These are phyloP conservation scores for Candida succiphila DNA, from an alignment of 805 yeast species.

Conservation along the genomic window DNA sequence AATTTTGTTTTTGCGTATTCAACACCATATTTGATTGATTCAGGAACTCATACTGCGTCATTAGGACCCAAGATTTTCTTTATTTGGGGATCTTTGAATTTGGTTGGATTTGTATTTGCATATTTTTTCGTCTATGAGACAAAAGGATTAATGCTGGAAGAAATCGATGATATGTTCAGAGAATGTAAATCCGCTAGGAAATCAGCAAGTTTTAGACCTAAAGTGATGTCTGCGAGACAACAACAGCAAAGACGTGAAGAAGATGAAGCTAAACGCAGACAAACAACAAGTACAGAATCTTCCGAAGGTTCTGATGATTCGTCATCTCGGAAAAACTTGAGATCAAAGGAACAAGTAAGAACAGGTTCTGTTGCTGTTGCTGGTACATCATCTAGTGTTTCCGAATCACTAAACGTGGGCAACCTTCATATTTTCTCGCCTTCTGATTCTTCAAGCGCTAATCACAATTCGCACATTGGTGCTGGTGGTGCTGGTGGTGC, in stretches of 20 bases:
- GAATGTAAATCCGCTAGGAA: slow-evolving; percentile 45
- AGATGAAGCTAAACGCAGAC: background rate
- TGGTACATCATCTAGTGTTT: too few species aligned
- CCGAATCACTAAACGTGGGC: too few species aligned
- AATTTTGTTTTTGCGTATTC: slow-evolving; percentile 67
- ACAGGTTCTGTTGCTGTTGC: too few species aligned
- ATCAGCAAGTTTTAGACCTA: slow-evolving; percentile 34
- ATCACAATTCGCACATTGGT: too few species aligned
- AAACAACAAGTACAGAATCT: too few species aligned
- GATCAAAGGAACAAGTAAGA: too few species aligned
- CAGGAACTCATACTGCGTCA: slow-evolving; percentile 57
- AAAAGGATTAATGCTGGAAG: slow-evolving; percentile 70
- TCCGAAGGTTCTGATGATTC: too few species aligned
- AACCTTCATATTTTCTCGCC: too few species aligned
- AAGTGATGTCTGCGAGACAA: slow-evolving; percentile 1
- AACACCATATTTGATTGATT: slow-evolving; percentile 67
- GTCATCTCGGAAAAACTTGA: too few species aligned
- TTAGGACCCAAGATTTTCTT: slow-evolving; percentile 67
- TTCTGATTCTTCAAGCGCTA: too few species aligned
- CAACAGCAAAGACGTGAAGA: background rate
- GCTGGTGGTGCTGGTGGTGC: too few species aligned
- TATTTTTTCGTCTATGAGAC: slow-evolving; percentile 72
- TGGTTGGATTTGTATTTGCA: slow-evolving; percentile 47
- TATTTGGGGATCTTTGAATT: slow-evolving; percentile 69
- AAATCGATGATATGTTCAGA: slow-evolving; percentile 66